These are phyloP conservation scores for Liriodendron chinense DNA, from an alignment of 164 flowering plant genomes.

Conservation along the genomic window DNA sequence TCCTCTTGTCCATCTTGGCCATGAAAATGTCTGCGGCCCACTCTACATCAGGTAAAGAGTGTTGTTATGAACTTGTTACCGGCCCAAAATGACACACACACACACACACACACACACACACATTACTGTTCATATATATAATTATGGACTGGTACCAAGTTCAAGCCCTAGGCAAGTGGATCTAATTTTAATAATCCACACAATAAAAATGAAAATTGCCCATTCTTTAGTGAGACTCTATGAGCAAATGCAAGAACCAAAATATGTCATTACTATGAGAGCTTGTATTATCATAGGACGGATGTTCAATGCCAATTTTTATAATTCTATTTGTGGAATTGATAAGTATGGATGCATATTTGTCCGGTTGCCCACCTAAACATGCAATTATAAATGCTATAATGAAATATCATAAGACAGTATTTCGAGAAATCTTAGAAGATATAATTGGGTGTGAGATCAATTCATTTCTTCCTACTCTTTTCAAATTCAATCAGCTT, in stretches of 20 bases:
- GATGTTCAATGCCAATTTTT: not conserved
- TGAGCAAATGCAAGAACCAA: too few species aligned
- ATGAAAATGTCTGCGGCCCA: too few species aligned
- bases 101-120: too few species aligned
- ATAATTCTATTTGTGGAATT: not conserved
- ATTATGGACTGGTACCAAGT: constrained; percentile 1
- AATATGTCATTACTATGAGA: not conserved
- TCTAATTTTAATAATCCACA: not conserved
- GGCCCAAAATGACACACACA: too few species aligned
- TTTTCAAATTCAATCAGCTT: too few species aligned
- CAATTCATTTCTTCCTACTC: too few species aligned
- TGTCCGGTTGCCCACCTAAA: not conserved
- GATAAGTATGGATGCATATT: not conserved
- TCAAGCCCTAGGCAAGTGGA: not conserved
- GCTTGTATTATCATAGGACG: not conserved
- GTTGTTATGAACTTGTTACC: too few species aligned
- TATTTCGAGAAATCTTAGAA: not conserved
- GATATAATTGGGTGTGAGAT: not conserved
- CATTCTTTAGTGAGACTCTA: not conserved
- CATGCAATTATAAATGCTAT: not conserved
- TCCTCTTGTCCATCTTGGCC: too few species aligned
- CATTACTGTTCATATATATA: not conserved
- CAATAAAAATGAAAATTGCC: not conserved
- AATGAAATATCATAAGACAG: not conserved
- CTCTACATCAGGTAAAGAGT: too few species aligned